Evolutionary conservation across 495 filamentous ascomycete genomes (phyloP), one percentile per base, ranked within the genome.

Genomic region (Xylaria longipes): DNA sequence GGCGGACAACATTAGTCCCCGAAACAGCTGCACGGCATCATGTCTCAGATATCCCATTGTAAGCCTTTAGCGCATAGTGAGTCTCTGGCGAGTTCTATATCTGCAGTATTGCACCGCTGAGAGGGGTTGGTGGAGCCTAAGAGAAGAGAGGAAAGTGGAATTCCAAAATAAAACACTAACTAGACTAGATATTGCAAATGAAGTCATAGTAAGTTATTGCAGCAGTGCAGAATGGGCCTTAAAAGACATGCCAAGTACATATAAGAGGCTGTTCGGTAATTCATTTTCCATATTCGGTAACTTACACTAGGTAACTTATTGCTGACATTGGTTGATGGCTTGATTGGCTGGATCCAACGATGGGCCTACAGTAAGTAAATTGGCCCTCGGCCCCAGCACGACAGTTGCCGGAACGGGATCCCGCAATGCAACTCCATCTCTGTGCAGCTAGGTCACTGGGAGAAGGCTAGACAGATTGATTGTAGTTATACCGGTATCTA

Each of bases 281-380:
- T 67, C 65, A 67, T 67, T 60, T 61, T 46, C 66, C 54, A 35
- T 1, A 60, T 61, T 35, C 25, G 11, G 66, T 61, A 69, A 60
- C 8, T 57, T 37, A 39, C 29, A 58, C 2, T 14, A 41, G 14
- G 17, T 45, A 4, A 45, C 14, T n/a, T 20, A 20, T 31, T 48
- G 66, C 66, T 69, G 66, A 69, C 54, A n/a, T 69, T 69, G 20
- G 37, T 12, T 4, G 17, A 14, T 3, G 37, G 11, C 12, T 27
- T 61, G 52, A 54, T 69, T 69, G 66, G 56, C 27, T 61, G 39
- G 12, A 46, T 33, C 15, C 29, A n/a, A 31, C 15, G 12, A 27
- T 2, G 12, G 11, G 0, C 33, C 48, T 17, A n/a, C n/a, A n/a
- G n/a, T n/a, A n/a, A n/a, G n/a, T n/a, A 20, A 61, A 45, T 60